Conservation (phyloP, 352 stramenopile genomes). For the Globisporangium heterothallicum region DNA sequence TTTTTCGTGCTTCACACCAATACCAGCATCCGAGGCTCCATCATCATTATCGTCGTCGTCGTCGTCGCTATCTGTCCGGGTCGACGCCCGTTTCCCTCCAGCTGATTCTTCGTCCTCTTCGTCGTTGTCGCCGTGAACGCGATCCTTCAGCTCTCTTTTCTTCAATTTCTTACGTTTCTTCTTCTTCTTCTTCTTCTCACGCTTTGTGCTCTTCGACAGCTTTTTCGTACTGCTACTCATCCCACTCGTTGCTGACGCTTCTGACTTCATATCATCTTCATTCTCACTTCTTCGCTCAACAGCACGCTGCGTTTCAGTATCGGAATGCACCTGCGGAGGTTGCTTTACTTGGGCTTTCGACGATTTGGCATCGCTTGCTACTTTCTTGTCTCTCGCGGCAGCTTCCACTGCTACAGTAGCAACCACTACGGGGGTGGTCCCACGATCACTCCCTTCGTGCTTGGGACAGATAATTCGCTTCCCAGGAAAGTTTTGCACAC, state of each 20-base stretch:
- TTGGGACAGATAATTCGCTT: conserved; percentile 78
- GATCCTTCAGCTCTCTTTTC: conserved; percentile 19
- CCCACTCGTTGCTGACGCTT: conserved; percentile 30
- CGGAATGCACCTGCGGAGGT: not conserved
- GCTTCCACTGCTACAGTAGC: not conserved
- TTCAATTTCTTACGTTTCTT: conserved; percentile 56
- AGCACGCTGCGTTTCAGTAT: not conserved
- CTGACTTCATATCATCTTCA: conserved; percentile 16
- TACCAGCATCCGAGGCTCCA: not conserved
- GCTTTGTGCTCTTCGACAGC: conserved; percentile 28
- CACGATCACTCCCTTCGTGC: conserved; percentile 19
- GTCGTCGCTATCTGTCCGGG: conserved; percentile 11
- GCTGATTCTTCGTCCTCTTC: conserved; percentile 20
- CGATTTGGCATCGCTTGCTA: not conserved
- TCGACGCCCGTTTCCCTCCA: conserved; percentile 17
- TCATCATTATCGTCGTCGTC: conserved; percentile 4
- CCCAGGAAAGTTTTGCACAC: conserved; percentile 45
- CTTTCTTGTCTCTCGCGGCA: conserved; percentile 1
- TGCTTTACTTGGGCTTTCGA: not conserved
- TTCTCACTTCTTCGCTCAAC: conserved; percentile 14
- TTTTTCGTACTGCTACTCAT: conserved; percentile 27
- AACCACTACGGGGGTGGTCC: not conserved
- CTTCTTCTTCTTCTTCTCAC: conserved; percentile 46
- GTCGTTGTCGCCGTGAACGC: conserved; percentile 18
- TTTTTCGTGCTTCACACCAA: not conserved